phyloP scores from a whole-genome alignment of 768 basidiomycete genomes.

The Lactifluus subvellereus region DNA sequence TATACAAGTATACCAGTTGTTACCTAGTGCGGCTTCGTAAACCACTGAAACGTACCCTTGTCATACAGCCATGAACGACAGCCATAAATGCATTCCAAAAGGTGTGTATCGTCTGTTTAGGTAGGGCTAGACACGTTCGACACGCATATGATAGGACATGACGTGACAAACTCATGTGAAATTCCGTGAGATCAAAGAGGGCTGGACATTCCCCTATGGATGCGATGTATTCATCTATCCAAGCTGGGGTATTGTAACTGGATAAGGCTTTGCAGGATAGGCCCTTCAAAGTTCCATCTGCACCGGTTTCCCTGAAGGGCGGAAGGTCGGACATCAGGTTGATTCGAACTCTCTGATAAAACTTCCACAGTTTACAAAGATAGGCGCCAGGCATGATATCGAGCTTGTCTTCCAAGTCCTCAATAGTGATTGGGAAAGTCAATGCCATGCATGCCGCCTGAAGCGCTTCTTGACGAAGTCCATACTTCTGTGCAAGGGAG shows the following conservation, averaged over 20 bases:
- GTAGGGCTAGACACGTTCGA: background rate
- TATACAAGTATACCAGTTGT: background rate
- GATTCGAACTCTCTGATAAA: background rate
- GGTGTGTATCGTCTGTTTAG: background rate
- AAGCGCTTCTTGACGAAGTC: background rate
- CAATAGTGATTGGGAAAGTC: background rate
- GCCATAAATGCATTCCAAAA: slow-evolving; percentile 3
- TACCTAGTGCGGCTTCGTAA: background rate
- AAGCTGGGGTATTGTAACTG: background rate
- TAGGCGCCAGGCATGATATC: background rate
- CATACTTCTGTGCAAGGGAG: slow-evolving; percentile 5
- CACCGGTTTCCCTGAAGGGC: background rate
- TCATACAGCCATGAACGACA: background rate
- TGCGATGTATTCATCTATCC: slow-evolving; percentile 7
- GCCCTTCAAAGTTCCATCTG: background rate
- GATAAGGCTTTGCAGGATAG: background rate
- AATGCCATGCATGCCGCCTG: slow-evolving; percentile 4
- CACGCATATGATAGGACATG: background rate
- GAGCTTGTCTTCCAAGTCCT: background rate
- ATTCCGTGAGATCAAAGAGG: background rate
- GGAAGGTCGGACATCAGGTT: background rate
- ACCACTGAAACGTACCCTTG: background rate
- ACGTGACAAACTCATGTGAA: background rate
- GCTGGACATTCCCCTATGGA: background rate
- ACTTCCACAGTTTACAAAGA: slow-evolving; percentile 9